A percentile compares a stretch with the other conserved stretches of the same genome.
These are phyloP conservation scores for Paecilomyces fulvus DNA, from an alignment of 2,329 filamentous ascomycete genomes.

Conservation along the genomic window DNA sequence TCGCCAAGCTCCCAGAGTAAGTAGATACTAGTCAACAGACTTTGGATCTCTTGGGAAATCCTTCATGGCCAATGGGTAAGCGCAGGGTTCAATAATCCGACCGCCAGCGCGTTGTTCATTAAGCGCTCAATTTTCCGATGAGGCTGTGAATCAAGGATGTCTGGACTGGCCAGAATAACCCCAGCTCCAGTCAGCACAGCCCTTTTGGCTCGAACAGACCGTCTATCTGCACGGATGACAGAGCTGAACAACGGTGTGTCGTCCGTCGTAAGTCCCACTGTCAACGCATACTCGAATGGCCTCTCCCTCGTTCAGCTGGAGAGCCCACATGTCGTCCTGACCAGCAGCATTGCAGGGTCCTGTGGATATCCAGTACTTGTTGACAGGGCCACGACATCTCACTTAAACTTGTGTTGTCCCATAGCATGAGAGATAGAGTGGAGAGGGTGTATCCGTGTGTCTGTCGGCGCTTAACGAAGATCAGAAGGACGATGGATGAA, in stretches of 20 bases:
- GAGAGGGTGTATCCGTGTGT: background rate
- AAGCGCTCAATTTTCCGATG: background rate
- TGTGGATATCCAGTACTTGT: background rate
- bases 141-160: background rate
- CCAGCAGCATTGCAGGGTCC: background rate
- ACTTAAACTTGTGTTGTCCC: background rate
- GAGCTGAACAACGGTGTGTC: background rate
- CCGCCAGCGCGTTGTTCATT: background rate
- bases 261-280: background rate
- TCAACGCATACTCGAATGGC: background rate
- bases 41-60: background rate
- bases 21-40: background rate
- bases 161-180: background rate
- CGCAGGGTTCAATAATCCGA: background rate
- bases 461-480: background rate
- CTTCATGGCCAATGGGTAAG: background rate
- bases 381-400: background rate
- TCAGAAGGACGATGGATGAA: background rate
- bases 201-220: background rate
- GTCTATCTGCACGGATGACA: background rate
- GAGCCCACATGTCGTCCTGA: background rate
- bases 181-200: background rate
- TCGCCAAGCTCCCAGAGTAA: background rate
- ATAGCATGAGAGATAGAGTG: background rate
- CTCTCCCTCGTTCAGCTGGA: background rate